Evolutionary conservation across 345 rosid species (phyloP).

Genomic region (Salix exigua): DNA sequence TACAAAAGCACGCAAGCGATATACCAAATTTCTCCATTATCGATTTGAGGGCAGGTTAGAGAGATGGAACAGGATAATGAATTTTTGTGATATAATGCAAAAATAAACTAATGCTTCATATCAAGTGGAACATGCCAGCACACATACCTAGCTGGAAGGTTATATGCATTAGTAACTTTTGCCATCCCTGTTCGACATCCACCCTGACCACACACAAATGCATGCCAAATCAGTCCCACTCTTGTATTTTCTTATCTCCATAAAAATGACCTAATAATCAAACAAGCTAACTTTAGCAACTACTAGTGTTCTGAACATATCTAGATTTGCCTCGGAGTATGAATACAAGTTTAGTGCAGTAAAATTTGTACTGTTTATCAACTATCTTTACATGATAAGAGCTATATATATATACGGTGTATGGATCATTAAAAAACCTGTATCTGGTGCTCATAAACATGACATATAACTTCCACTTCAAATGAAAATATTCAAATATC

Average conservation of each 20-base stretch:
- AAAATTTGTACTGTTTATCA: background rate
- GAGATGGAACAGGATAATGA: background rate
- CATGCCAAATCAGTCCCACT: conserved; percentile 8
- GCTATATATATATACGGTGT: too few relatives aligned
- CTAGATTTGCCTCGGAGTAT: background rate
- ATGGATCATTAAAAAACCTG: background rate
- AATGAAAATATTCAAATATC: conserved; percentile 6
- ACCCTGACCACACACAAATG: conserved; percentile 53
- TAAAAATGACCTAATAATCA: background rate
- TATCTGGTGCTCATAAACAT: background rate
- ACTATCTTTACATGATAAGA: background rate
- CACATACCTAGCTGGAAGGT: conserved; percentile 91
- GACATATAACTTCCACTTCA: background rate
- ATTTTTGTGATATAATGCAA: background rate
- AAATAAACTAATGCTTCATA: background rate
- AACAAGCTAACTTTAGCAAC: background rate
- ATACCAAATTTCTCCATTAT: background rate
- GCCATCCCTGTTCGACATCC: conserved; percentile 99
- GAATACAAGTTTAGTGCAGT: background rate
- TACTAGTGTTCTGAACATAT: background rate
- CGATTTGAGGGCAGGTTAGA: background rate
- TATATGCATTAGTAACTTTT: conserved; percentile 88
- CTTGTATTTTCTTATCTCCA: conserved; percentile 7
- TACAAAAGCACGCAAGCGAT: background rate
- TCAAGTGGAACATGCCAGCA: background rate